A percentile compares a stretch with the other conserved stretches of the same genome.
Evolutionary conservation across 352 stramenopile genomes (phyloP).

Genomic region (Phytophthora pisi): DNA sequence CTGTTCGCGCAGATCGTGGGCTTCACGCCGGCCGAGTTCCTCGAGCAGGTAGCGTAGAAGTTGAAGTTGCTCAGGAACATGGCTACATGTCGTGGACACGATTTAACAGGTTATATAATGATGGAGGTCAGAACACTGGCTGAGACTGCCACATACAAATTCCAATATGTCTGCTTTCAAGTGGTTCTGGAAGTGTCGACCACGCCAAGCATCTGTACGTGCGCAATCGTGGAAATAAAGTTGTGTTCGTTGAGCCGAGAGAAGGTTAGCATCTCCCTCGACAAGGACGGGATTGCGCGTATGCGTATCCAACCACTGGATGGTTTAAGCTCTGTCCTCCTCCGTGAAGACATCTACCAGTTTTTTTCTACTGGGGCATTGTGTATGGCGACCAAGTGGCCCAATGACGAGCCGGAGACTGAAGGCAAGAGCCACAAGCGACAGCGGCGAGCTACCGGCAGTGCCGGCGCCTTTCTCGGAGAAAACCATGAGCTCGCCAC

Average conservation of each 20-base stretch:
- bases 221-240: rapidly evolving
- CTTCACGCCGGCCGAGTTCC: constrained; percentile 20
- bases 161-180: background rate
- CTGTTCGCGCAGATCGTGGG: constrained; percentile 28
- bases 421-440: constrained; percentile 23
- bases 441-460: constrained; percentile 1
- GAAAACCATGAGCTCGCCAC: background rate
- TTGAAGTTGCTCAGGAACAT: constrained; percentile 7
- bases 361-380: constrained; percentile 45
- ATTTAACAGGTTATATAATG: constrained; percentile 30
- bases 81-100: constrained; percentile 13
- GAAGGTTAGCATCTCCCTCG: constrained; percentile 95
- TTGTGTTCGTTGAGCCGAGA: constrained; percentile 94
- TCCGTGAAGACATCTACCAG: constrained; percentile 63
- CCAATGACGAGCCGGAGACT: constrained; percentile 4
- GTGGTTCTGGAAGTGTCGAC: constrained; percentile 43
- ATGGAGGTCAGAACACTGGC: constrained; percentile 24
- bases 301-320: constrained; percentile 78
- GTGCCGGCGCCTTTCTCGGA: constrained; percentile 7
- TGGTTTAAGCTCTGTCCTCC: constrained; percentile 89
- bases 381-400: constrained; percentile 28
- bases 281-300: constrained; percentile 92
- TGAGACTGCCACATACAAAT: constrained; percentile 22
- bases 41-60: constrained; percentile 16
- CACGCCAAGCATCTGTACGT: constrained; percentile 30